Evolutionary conservation across 306 rosid species (phyloP), one percentile per base, ranked within the genome.

Genomic region (Lagenaria siceraria): DNA sequence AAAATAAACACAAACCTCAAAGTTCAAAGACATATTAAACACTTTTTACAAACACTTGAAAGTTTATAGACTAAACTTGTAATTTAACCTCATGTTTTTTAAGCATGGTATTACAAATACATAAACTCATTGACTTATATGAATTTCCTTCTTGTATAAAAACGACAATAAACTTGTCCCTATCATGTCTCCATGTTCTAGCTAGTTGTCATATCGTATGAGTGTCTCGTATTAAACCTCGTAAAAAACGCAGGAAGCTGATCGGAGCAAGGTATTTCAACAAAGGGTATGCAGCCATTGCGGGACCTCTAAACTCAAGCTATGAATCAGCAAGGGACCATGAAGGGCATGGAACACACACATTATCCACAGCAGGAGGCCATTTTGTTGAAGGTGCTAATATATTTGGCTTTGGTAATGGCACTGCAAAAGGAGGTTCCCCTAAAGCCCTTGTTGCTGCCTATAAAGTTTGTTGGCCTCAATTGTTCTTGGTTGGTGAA

Each of bases 351-450:
- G 98, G 98, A 5, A 25, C 95, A 9, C 98, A 94, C 36, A 91
- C 97, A 31, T 78, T 93, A 59, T 93, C 98, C 17, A 93, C 97
- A 0, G 97, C 94, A 0, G 97, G 89, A 1, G 97, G 97, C 7
- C 89, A 31, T 54, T 83, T 83, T 49, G 96, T 89, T 9, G 0
- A n/a, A 0, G 77, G 83, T 3, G 89, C 78, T 0, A 85, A 35
- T 69, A 81, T 87, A 9, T 80, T 84, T 7, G 93, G 96, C 6
- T 8, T 54, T 55, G 95, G 95, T 10, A 82, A 78, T 33, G 98
- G 98, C 46, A 90, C 89, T 2, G 95, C 95, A 0, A 89, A 86
- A 0, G 98, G 98, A 5, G 98, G 98, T 18, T 87, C 98, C 0
- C 98, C 98, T 2, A 87, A 76, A 58, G 94, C 93, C 9, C 86